A percentile compares a stretch with the other conserved stretches of the same genome.
Conservation (phyloP, 768 basidiomycete genomes). For the Suillus lakei region DNA sequence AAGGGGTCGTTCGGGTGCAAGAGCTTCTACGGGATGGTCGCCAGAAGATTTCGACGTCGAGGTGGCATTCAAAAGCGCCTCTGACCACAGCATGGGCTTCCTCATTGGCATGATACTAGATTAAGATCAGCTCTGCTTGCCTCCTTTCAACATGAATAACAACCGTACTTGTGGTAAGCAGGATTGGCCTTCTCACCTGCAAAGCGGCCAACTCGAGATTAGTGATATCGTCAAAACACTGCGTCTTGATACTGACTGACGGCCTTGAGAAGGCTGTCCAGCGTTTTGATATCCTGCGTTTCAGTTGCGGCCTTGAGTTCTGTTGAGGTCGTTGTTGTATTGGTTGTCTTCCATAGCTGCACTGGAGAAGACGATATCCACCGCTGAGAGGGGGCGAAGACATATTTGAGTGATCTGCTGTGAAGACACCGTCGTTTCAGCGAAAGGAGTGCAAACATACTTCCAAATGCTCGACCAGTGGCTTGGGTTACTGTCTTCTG, state of each 20-base stretch:
- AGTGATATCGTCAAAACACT: neutral
- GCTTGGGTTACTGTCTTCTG: neutral
- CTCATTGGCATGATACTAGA: constrained; percentile 61
- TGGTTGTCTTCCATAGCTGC: neutral
- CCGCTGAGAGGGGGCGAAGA: neutral
- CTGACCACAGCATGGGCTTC: constrained; percentile 59
- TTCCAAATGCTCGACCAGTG: neutral
- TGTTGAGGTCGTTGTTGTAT: constrained; percentile 12
- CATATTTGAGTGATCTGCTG: neutral
- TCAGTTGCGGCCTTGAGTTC: constrained; percentile 44
- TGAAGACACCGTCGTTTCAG: neutral
- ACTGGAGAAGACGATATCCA: constrained; percentile 4
- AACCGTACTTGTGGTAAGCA: constrained; percentile 52
- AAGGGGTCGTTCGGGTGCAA: constrained; percentile 26
- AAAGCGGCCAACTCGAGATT: neutral
- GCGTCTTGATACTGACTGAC: constrained; percentile 54
- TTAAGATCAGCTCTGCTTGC: constrained; percentile 10
- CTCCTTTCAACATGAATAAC: neutral
- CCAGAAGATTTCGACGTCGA: constrained; percentile 30
- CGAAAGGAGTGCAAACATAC: neutral
- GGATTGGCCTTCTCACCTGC: constrained; percentile 59
- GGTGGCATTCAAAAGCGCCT: constrained; percentile 49
- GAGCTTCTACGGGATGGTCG: constrained; percentile 14
- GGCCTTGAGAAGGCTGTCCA: constrained; percentile 58
- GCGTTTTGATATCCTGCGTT: constrained; percentile 59